These are phyloP conservation scores for Fragaria iinumae DNA, from an alignment of 306 rosid genomes.

Conservation along the genomic window DNA sequence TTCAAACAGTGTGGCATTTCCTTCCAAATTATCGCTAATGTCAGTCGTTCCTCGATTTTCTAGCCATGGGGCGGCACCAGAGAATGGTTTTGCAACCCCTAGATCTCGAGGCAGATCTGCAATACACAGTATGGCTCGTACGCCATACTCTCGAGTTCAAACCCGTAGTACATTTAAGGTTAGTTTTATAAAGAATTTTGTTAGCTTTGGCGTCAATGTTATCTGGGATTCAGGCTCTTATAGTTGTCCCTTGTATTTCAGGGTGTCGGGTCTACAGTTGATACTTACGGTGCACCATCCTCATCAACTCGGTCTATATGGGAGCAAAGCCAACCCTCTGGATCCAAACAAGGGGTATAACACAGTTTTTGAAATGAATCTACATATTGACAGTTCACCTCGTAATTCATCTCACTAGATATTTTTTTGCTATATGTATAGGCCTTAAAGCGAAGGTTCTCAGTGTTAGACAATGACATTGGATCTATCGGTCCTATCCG, in stretches of 20 bases:
- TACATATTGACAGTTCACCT: slow-evolving; percentile 14
- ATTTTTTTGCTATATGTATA: slow-evolving; percentile 28
- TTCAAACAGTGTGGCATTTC: slow-evolving; percentile 37
- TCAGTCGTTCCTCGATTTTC: slow-evolving; percentile 57
- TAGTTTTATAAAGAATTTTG: slow-evolving; percentile 14
- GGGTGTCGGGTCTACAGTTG: slow-evolving; percentile 43
- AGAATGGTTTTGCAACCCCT: slow-evolving; percentile 73
- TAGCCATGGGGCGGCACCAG: slow-evolving; percentile 44
- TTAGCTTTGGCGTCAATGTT: background rate
- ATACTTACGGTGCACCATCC: slow-evolving; percentile 43
- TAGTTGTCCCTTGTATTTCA: slow-evolving; percentile 31
- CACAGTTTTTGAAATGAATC: slow-evolving; percentile 17
- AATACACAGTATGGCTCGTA: slow-evolving; percentile 78
- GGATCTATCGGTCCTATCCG: slow-evolving; percentile 86
- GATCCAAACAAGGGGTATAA: slow-evolving; percentile 60
- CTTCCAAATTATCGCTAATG: slow-evolving; percentile 39
- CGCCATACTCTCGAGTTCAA: slow-evolving; percentile 71
- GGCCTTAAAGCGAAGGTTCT: slow-evolving; percentile 67
- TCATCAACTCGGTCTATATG: slow-evolving; percentile 51
- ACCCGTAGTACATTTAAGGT: slow-evolving; percentile 59
- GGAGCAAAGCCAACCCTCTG: slow-evolving; percentile 50
- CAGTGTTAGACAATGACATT: slow-evolving; percentile 65
- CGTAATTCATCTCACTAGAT: slow-evolving; percentile 10
- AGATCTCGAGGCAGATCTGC: slow-evolving; percentile 87
- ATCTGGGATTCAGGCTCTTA: slow-evolving; percentile 15